Conservation (phyloP, 1,284 basidiomycete species). For the Prillingera fragicola region DNA sequence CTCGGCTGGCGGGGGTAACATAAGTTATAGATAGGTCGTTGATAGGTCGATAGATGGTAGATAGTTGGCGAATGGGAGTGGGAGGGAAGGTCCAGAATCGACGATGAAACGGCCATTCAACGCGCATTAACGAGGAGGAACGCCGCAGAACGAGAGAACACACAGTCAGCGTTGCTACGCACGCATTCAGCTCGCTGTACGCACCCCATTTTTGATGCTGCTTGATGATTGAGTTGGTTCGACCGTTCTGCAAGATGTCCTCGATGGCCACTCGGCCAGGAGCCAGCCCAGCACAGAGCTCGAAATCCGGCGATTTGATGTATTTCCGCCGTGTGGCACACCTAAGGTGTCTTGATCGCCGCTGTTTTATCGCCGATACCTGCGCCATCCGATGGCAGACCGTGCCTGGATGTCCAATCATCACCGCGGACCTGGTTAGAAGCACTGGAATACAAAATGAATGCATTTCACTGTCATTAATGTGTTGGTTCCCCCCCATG, state of each 20-base stretch:
- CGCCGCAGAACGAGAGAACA: not conserved
- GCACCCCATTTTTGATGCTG: slow-evolving; percentile 6
- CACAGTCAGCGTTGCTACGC: not conserved
- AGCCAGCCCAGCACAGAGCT: no score
- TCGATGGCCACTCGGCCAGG: no score
- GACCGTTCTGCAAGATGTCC: slow-evolving; percentile 1
- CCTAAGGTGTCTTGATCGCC: no score
- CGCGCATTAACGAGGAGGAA: not conserved
- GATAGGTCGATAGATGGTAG: not conserved
- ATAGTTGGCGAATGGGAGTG: not conserved
- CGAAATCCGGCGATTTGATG: no score
- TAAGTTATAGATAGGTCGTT: not conserved
- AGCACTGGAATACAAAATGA: no score
- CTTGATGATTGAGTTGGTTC: slow-evolving; percentile 3
- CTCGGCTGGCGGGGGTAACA: slow-evolving; percentile 79
- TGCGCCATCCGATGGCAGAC: no score
- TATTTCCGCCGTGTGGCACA: no score
- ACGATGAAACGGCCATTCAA: not conserved
- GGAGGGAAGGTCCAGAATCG: not conserved
- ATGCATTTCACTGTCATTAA: no score
- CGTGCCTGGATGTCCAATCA: no score
- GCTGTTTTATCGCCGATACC: no score
- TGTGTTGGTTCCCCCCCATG: no score
- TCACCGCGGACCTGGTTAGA: no score
- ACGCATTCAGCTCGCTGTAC: not conserved